phyloP scores from a whole-genome alignment of 352 stramenopile genomes.

The Globisporangium barbulae region DNA sequence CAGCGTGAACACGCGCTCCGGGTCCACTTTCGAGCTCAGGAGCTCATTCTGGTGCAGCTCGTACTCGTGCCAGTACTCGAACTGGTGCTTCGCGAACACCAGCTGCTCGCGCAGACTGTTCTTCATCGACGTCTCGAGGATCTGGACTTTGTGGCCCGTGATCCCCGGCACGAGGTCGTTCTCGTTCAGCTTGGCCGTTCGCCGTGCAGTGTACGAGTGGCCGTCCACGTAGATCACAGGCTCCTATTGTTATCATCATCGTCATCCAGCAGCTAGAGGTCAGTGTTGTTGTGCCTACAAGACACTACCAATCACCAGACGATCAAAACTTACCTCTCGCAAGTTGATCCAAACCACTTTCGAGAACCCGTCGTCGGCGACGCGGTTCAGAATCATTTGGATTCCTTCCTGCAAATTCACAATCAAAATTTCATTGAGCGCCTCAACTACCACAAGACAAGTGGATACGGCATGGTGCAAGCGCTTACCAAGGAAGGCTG shows the following conservation, averaged over 20 bases:
- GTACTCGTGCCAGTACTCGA: conserved; percentile 84
- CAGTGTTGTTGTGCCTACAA: neutral
- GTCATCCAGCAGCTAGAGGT: too few relatives aligned
- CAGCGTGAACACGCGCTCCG: conserved; percentile 52
- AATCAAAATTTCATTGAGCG: neutral
- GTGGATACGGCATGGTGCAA: neutral
- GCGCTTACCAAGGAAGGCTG: conserved; percentile 65
- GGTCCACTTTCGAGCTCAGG: conserved; percentile 31
- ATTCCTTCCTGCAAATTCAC: conserved; percentile 52
- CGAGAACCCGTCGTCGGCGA: conserved; percentile 67
- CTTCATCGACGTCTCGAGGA: conserved; percentile 81
- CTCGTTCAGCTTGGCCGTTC: conserved; percentile 75
- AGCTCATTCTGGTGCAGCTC: conserved; percentile 66
- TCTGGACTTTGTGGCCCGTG: conserved; percentile 76
- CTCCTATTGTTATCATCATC: conserved; percentile 30
- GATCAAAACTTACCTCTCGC: conserved; percentile 39
- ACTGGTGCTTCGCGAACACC: conserved; percentile 30
- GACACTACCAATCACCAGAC: neutral
- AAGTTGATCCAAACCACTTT: conserved; percentile 86
- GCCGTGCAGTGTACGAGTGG: conserved; percentile 62
- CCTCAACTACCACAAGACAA: neutral
- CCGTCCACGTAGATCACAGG: conserved; percentile 83
- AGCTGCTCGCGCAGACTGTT: conserved; percentile 74
- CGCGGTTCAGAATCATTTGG: conserved; percentile 60
- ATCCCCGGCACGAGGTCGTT: conserved; percentile 82